Evolutionary conservation across 2,329 filamentous ascomycete genomes (phyloP), one percentile per base, ranked within the genome.

Genomic region (Rhynchosporium agropyri): DNA sequence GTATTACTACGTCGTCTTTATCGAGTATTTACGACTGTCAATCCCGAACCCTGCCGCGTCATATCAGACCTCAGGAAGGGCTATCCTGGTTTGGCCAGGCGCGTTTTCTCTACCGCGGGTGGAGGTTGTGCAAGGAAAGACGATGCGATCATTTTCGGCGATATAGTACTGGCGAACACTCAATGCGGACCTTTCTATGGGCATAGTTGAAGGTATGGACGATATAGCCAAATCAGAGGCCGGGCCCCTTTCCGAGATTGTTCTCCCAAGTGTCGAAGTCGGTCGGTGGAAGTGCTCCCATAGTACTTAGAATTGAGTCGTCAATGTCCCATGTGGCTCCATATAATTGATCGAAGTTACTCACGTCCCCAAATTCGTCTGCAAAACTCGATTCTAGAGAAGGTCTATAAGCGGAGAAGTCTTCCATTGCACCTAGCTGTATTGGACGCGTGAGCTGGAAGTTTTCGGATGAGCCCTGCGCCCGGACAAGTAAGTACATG

Each of bases 1-100:
- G 3, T 66, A 66, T 55, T 64, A 64, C 12, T 66, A 62, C 20
- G 46, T 66, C n/a, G 64, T 63, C 12, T 58, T 66, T 40, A 63
- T 66, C 38, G 64, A 66, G 26, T 62, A 60, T 54, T 31, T 64
- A 29, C 55, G 61, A 10, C 12, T 60, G 26, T 65, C 49, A 33
- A n/a, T 58, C 46, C 15, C 40, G 5, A 50, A 38, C 20, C 49
- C 43, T 26, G 36, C 26, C n/a, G 13, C 13, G 38, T 20, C 48
- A 3, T 4, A 33, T 15, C 40, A 57, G 13, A 46, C 43, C n/a
- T n/a, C 12, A 26, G 10, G 7, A 42, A 12, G 36, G 40, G 31
- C 26, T 10, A 31, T 26, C 28, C 45, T 60, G 15, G 6, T 60
- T 20, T 60, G 58, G 58, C 49, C 38, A 4, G 31, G n/a, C 12